A percentile compares a stretch with the other conserved stretches of the same genome.
phyloP scores from a whole-genome alignment of 306 rosid genomes.

The Trifolium repens region DNA sequence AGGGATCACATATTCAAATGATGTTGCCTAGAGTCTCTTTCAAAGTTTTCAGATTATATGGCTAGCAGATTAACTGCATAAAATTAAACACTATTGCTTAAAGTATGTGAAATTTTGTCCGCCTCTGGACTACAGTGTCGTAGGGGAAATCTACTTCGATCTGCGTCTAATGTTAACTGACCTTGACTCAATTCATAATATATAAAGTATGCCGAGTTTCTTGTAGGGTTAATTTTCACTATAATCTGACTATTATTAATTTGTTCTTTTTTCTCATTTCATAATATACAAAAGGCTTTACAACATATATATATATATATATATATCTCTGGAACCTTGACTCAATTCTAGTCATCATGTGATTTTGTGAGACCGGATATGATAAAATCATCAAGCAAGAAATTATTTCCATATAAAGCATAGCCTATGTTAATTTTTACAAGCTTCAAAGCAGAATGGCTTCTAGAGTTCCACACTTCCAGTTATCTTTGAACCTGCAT shows the following conservation, averaged over 20 bases:
- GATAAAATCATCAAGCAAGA: not conserved
- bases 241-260: no score
- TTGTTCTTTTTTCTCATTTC: not conserved
- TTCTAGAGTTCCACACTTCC: not conserved
- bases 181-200: no score
- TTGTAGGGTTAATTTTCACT: no score
- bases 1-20: not conserved
- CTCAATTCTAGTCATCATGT: not conserved
- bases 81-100: not conserved
- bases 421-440: not conserved
- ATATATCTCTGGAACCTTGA: not conserved
- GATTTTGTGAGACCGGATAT: not conserved
- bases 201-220: no score
- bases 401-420: not conserved
- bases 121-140: no score
- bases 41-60: not conserved
- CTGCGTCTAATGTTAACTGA: no score
- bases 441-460: not conserved
- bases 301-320: not conserved
- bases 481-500: not conserved
- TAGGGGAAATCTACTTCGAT: no score
- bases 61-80: not conserved
- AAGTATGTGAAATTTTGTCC: no score
- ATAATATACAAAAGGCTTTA: not conserved
- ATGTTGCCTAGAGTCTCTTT: not conserved